Conservation (phyloP, 1,284 basidiomycete genomes). For the Pyrrhoderma lamaoense region DNA sequence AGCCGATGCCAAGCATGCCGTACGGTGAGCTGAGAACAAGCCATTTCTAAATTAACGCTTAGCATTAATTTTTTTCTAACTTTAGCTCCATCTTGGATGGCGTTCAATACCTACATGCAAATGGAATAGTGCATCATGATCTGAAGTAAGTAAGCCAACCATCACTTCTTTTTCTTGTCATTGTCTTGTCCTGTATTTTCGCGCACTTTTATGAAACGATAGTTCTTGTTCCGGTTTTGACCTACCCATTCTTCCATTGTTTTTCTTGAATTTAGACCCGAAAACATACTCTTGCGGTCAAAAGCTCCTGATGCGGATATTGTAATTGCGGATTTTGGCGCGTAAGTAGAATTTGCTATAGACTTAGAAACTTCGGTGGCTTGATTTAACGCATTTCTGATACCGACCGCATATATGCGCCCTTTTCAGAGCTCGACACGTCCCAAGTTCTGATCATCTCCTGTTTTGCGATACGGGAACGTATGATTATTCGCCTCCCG, state of each 20-base stretch:
- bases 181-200: not conserved
- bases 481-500: constrained; percentile 16
- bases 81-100: constrained; percentile 14
- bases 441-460: constrained; percentile 7
- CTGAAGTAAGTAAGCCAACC: constrained; percentile 8
- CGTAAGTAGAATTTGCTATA: constrained; percentile 5
- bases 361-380: no score
- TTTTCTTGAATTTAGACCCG: constrained; percentile 2
- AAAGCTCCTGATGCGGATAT: constrained; percentile 12
- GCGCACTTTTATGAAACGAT: not conserved
- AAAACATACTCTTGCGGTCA: constrained; percentile 15
- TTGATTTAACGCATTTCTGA: no score
- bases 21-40: constrained; percentile 2
- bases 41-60: no score
- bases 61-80: not conserved
- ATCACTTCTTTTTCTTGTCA: not conserved
- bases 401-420: not conserved
- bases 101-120: constrained; percentile 15
- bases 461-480: constrained; percentile 16
- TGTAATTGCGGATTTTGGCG: constrained; percentile 16
- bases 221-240: not conserved
- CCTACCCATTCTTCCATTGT: not conserved
- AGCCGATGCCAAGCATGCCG: constrained; percentile 9
- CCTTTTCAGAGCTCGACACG: constrained; percentile 9
- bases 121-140: constrained; percentile 16